Evolutionary conservation across 1,139 yeast species (phyloP), one percentile per base, ranked within the genome.

Genomic region (Pichia cactophila): DNA sequence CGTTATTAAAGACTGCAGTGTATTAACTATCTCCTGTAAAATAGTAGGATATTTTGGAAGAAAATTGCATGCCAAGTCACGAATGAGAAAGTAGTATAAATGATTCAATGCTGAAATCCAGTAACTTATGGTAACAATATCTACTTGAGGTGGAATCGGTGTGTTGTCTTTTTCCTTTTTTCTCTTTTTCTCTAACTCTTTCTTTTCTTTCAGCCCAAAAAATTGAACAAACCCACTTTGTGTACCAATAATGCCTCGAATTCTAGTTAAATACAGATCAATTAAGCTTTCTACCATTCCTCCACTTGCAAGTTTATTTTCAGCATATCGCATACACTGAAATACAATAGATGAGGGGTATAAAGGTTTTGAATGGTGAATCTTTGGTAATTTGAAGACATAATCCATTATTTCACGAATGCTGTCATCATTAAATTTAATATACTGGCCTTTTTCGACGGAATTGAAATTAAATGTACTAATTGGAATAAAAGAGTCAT

Each of bases 21-120:
- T 68, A 50, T 77, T 75, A 20, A 81, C 69, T 36, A 84, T 50
- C 53, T 82, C 86, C 59, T 82, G 88, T 46, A 84, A 63, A 38
- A 82, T 69, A 31, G 67, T 62, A 2, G 89, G 87, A 56, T 80
- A 76, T 43, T 67, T 67, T 26, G 64, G 58, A 62, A 80, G 81
- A 47, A 83, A 71, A 6, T 54, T 46, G 36, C 65, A 61, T 0
- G 71, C 72, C 9, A 73, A 76, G 57, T 77, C 82, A 54, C 81
- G 77, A 47, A 74, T 65, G 38, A 84, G 63, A 62, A 82, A 84
- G 60, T 80, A 84, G 60, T 81, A 84, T 49, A 85, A 64, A 58
- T 81, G 83, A 55, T 83, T 85, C 41, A 83, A 61, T 12, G 80
- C 80, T 5, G 88, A 77, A 40, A 85, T 71, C 90, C 92, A 84